Conservation (phyloP, 768 basidiomycete species). For the Clitopilus passeckerianus region DNA sequence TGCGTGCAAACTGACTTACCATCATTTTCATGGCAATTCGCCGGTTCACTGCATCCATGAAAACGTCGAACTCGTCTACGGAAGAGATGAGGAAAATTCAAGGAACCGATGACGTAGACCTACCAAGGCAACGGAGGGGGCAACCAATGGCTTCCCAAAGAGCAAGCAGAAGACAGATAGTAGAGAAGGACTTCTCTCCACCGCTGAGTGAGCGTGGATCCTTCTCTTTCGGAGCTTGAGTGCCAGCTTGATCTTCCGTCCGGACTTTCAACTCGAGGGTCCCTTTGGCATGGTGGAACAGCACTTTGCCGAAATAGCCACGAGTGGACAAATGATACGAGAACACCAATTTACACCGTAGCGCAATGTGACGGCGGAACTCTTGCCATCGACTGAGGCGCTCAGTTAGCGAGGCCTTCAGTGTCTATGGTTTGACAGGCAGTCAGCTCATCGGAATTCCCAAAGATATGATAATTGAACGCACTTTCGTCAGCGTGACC, state of each 20-base stretch:
- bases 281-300: conserved; percentile 74
- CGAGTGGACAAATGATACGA: conserved; percentile 77
- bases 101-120: conserved; percentile 11
- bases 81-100: not conserved
- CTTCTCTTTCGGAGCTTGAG: conserved; percentile 64
- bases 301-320: conserved; percentile 84
- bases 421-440: conserved; percentile 37
- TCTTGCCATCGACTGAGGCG: conserved; percentile 80
- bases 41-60: conserved; percentile 93
- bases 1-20: conserved; percentile 34
- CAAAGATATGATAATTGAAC: not conserved
- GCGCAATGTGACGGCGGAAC: conserved; percentile 85
- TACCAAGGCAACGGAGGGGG: conserved; percentile 88
- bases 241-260: conserved; percentile 73
- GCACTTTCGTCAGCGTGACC: conserved; percentile 60
- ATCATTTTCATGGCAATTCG: conserved; percentile 95
- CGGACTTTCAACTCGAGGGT: conserved; percentile 71
- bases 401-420: conserved; percentile 57
- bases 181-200: conserved; percentile 96
- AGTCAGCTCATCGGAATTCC: not conserved
- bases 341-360: conserved; percentile 82
- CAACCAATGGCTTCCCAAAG: conserved; percentile 96
- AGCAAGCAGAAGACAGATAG: conserved; percentile 88
- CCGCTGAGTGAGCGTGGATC: conserved; percentile 86
- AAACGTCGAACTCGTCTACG: conserved; percentile 95